phyloP scores from a whole-genome alignment of 1,139 yeast genomes.

The Debaryomyces singareniensis region DNA sequence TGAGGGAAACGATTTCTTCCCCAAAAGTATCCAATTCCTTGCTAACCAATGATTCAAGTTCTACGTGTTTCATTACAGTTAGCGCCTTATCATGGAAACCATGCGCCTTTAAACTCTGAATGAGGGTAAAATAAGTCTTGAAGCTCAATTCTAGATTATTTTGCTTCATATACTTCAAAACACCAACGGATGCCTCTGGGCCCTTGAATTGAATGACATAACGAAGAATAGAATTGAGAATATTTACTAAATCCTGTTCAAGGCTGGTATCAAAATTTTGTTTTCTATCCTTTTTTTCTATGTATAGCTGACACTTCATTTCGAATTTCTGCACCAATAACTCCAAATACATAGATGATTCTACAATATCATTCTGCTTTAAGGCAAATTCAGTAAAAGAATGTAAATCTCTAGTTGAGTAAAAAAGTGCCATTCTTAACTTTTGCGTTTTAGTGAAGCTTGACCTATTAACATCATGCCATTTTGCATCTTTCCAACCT shows the following conservation, averaged over 20 bases:
- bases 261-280: conserved; percentile 12
- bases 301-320: conserved; percentile 12
- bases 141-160: conserved; percentile 22
- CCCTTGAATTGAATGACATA: conserved; percentile 37
- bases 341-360: conserved; percentile 28
- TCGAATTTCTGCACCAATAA: conserved; percentile 35
- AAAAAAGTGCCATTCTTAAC: conserved; percentile 25
- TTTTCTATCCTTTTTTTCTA: conserved; percentile 6
- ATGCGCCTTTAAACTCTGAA: conserved; percentile 22
- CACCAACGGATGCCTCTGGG: conserved; percentile 23
- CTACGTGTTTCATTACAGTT: conserved; percentile 25
- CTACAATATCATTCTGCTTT: conserved; percentile 22
- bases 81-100: conserved; percentile 31
- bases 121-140: conserved; percentile 19
- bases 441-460: conserved; percentile 15
- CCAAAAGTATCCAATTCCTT: conserved; percentile 16
- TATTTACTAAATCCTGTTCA: conserved; percentile 18
- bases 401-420: conserved; percentile 22
- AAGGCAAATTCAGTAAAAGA: conserved; percentile 18
- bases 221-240: conserved; percentile 22
- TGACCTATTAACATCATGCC: conserved; percentile 27
- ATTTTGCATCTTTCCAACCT: conserved; percentile 29
- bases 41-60: conserved; percentile 14
- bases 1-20: conserved; percentile 27
- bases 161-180: conserved; percentile 27